Evolutionary conservation across 129 eudicot genomes (phyloP).

Genomic region (Heracleum sosnowskyi): DNA sequence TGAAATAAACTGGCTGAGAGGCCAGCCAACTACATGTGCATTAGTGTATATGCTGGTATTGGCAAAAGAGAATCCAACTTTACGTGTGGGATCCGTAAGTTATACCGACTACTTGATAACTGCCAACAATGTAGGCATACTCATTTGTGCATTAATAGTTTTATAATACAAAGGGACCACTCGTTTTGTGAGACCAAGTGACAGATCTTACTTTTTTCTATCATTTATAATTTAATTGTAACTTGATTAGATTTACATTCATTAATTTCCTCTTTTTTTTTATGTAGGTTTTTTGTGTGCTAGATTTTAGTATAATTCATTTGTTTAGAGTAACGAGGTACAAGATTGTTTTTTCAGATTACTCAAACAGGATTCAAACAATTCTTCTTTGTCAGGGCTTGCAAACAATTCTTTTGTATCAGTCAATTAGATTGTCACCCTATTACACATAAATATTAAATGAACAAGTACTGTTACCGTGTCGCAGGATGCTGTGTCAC

Average conservation of each 20-base stretch:
- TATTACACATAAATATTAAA: neutral
- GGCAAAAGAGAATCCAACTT: neutral
- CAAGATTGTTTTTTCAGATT: no score
- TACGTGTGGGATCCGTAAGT: neutral
- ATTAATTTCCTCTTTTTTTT: no score
- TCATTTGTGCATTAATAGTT: neutral
- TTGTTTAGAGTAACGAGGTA: no score
- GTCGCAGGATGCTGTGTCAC: slow-evolving; percentile 69
- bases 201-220: no score
- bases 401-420: neutral
- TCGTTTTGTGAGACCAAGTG: no score
- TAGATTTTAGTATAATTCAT: no score
- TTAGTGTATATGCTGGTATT: neutral
- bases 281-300: no score
- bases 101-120: neutral
- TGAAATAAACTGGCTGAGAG: neutral
- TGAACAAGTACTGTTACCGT: neutral
- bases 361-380: neutral
- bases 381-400: neutral
- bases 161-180: no score
- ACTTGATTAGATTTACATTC: no score
- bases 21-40: neutral
- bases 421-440: neutral
- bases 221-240: no score
- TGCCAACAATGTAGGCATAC: neutral